Evolutionary conservation across 768 basidiomycete genomes (phyloP), one percentile per base, ranked within the genome.

Genomic region (Albatrellus ellisii): DNA sequence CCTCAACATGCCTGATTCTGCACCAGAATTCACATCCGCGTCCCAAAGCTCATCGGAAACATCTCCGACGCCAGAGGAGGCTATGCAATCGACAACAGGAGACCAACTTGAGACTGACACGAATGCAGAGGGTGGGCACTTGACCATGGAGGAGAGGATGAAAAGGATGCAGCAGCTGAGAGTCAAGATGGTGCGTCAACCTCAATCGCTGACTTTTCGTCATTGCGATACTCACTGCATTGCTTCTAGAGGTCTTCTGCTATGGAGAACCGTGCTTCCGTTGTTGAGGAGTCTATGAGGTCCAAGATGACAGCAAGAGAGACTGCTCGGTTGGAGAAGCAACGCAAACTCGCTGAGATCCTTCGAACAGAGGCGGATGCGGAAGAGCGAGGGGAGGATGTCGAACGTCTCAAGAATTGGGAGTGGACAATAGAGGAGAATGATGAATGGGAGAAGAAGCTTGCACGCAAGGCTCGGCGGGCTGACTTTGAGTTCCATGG

Each of bases 401-500:
- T 88, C 5, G 88, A 94, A 58, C 64, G 91, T 47, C 73, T 75
- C 56, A 89, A 87, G 71, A 89, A 90, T 54, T 97, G 90, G 90
- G 86, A 89, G 52, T 91, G 85, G 67, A 85, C 85, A 21, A 77
- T 95, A 44, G 89, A 97, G 62, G 89, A 97, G 62, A 94, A 91
- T 55, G 90, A 98, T 47, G 69, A 77, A 43, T 99, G 95, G 95
- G 91, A 95, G 65, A 85, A 84, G 69, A 89, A 91, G 59, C 59
- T 74, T 51, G 79, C 77, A 20, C 64, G 80, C 53, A 97, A 91
- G 62, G 75, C 73, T 48, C 69, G 89, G 58, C 70, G 87, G 59
- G 86, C 79, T 7, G 87, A 94, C 60, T 88, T 79, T 50, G 79
- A 84, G 59, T 98, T 95, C 57, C 84, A 94, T 56, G 87, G 94